Percentiles rank a stretch among this genome's conserved stretches.
Evolutionary conservation across 73 alveolate genomes (phyloP).

Genomic region (Tetrahymena borealis): DNA sequence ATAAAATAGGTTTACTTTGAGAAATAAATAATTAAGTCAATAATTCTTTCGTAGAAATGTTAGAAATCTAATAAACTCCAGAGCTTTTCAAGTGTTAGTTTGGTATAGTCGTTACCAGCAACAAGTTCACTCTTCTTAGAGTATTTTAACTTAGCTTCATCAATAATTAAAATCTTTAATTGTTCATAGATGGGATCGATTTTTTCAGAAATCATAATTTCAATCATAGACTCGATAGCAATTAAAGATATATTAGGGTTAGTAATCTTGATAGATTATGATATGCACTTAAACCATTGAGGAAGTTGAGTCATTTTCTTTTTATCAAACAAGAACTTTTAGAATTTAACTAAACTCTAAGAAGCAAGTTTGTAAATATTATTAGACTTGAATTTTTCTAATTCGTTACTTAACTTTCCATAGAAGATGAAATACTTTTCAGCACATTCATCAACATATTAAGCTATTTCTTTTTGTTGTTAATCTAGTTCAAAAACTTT

Average conservation of each 20-base stretch:
- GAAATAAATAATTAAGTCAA: conserved; percentile 32
- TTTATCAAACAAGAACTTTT: background rate
- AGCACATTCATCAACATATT: background rate
- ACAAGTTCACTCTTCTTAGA: conserved; percentile 5
- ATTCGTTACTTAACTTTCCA: background rate
- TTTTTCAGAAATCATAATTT: conserved; percentile 17
- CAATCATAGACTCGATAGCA: conserved; percentile 35
- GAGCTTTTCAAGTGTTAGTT: conserved; percentile 27
- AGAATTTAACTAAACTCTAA: background rate
- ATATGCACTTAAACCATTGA: conserved; percentile 27
- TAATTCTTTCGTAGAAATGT: conserved; percentile 31
- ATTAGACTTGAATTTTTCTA: background rate
- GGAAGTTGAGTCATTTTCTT: conserved; percentile 8
- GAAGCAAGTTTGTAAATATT: background rate
- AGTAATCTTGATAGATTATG: conserved; percentile 15
- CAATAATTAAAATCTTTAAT: conserved; percentile 13
- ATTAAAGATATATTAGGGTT: conserved; percentile 29
- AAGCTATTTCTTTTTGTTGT: background rate
- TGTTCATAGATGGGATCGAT: conserved; percentile 22
- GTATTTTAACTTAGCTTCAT: conserved; percentile 25
- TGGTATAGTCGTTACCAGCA: conserved; percentile 38
- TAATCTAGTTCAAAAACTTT: background rate
- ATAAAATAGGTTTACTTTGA: no score
- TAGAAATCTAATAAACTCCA: conserved; percentile 40
- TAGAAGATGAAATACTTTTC: background rate